These are phyloP conservation scores for Agastache rugosa DNA, from an alignment of 257 asterid species.

Conservation along the genomic window DNA sequence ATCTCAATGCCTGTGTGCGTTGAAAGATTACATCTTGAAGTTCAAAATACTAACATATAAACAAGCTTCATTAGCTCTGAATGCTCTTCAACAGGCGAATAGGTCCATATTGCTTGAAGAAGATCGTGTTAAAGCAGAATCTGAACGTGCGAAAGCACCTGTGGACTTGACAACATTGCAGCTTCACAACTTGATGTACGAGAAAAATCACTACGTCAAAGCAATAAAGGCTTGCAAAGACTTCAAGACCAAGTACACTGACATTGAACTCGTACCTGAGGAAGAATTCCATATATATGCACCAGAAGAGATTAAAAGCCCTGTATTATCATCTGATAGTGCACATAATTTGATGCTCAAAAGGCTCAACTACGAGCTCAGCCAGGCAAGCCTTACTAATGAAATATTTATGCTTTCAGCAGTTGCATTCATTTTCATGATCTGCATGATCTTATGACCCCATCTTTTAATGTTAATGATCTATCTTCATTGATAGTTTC, in stretches of 20 bases:
- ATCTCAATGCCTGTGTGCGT: not conserved
- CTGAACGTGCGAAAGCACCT: slow-evolving; percentile 90
- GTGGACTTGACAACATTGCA: slow-evolving; percentile 90
- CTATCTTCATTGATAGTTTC: not conserved
- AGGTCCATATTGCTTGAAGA: slow-evolving; percentile 97
- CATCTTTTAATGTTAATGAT: slow-evolving; percentile 12
- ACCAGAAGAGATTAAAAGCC: slow-evolving; percentile 74
- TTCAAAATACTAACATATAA: not conserved
- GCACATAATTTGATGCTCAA: slow-evolving; percentile 88
- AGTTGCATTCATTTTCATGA: slow-evolving; percentile 7
- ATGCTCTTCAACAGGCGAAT: slow-evolving; percentile 66
- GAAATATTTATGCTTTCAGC: slow-evolving; percentile 3
- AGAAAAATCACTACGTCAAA: slow-evolving; percentile 93
- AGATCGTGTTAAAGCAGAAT: slow-evolving; percentile 84
- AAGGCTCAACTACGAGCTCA: slow-evolving; percentile 89
- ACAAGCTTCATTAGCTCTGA: slow-evolving; percentile 18
- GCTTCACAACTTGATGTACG: slow-evolving; percentile 95
- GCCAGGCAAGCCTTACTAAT: slow-evolving; percentile 63
- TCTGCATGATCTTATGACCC: not conserved
- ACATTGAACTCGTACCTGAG: slow-evolving; percentile 89
- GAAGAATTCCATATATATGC: slow-evolving; percentile 87
- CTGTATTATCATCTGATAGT: slow-evolving; percentile 64
- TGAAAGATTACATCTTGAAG: not conserved
- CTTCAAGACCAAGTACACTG: slow-evolving; percentile 88
- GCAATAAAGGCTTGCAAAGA: slow-evolving; percentile 97